Conservation (phyloP, 441 rosid species). For the Omphalea diandra region DNA sequence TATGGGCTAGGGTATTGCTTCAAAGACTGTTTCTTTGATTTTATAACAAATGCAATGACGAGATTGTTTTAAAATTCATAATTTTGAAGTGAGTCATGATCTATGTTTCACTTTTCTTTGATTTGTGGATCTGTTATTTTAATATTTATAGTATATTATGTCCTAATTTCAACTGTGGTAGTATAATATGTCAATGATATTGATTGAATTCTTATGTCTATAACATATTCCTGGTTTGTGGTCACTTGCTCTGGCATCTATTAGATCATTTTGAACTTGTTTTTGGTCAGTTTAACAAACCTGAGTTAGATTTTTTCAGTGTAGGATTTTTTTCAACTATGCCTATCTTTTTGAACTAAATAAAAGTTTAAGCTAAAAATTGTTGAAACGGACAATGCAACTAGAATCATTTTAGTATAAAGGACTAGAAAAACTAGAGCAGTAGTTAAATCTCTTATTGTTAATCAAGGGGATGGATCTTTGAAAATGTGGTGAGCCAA, state of each 20-base stretch:
- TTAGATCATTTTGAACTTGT: background rate
- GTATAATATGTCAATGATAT: background rate
- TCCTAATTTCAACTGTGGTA: background rate
- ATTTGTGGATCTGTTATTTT: background rate
- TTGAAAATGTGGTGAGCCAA: background rate
- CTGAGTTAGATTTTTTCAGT: no score
- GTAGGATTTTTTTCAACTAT: no score
- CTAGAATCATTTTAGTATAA: background rate
- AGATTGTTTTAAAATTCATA: no score
- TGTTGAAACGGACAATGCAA: background rate
- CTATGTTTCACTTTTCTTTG: background rate
- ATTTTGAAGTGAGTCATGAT: background rate
- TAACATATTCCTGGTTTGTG: constrained; percentile 2
- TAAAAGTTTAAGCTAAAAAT: background rate
- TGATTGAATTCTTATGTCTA: background rate
- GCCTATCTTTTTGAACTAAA: background rate
- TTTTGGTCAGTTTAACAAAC: background rate
- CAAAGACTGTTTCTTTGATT: background rate
- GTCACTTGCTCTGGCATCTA: background rate
- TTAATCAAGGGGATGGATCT: background rate
- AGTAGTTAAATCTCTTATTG: background rate
- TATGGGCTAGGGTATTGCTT: background rate
- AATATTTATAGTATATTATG: background rate
- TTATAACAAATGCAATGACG: no score
- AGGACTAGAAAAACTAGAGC: background rate